Conservation (phyloP, 257 asterid species). For the Lycium barbarum region DNA sequence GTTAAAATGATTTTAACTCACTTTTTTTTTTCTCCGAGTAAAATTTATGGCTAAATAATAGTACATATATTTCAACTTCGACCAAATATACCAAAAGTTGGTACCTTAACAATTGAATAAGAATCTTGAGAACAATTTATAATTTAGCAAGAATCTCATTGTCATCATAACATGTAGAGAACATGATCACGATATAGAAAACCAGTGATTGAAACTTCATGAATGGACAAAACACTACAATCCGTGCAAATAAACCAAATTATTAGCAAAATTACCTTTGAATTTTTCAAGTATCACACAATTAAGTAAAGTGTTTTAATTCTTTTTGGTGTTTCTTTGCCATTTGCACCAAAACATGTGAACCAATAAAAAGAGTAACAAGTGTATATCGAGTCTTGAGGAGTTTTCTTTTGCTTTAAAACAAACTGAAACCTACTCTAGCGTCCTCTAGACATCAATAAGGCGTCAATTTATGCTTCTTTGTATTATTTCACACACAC, state of each 20-base stretch:
- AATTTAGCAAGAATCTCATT: background rate
- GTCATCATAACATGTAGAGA: background rate
- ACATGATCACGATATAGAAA: background rate
- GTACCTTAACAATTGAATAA: background rate
- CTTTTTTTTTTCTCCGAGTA: background rate
- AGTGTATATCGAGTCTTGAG: background rate
- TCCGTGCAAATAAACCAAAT: background rate
- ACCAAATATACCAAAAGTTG: background rate
- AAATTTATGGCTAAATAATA: background rate
- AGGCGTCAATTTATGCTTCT: background rate
- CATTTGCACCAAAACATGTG: background rate
- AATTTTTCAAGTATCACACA: background rate
- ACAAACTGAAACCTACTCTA: background rate
- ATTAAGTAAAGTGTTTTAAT: background rate
- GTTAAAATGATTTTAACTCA: too few relatives aligned
- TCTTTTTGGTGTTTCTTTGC: background rate
- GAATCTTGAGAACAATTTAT: background rate
- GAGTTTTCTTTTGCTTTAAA: slow-evolving; percentile 4
- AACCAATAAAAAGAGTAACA: background rate
- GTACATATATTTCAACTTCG: background rate
- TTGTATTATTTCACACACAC: background rate
- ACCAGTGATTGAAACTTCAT: background rate
- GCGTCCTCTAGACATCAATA: background rate
- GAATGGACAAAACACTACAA: background rate
- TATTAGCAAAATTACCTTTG: background rate